These are phyloP conservation scores for Sarocladiaceae sp. DNA, from an alignment of 2,329 filamentous ascomycete species.

Conservation along the genomic window DNA sequence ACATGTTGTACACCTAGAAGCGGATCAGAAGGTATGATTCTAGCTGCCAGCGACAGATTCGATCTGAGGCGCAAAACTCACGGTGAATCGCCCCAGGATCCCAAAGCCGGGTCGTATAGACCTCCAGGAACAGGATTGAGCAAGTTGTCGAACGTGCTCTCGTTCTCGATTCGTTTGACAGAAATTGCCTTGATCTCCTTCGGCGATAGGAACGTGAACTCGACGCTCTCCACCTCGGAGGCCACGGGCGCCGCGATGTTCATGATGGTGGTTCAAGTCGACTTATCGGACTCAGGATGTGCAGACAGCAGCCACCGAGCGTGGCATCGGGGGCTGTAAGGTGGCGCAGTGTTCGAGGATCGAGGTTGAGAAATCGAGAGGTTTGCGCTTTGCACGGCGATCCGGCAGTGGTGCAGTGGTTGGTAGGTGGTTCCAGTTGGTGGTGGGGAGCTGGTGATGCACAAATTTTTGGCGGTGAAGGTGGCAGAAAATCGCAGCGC, in stretches of 20 bases:
- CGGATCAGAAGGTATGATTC: too few relatives aligned
- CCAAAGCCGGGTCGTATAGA: conserved; percentile 86
- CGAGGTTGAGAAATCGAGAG: neutral
- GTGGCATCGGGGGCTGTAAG: conserved; percentile 8
- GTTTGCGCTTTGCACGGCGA: neutral
- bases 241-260: conserved; percentile 75
- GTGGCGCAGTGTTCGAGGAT: conserved; percentile 4
- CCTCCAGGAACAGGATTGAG: conserved; percentile 85
- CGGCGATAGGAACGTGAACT: conserved; percentile 78
- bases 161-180: conserved; percentile 89
- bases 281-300: conserved; percentile 6
- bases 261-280: conserved; percentile 36
- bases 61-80: conserved; percentile 30
- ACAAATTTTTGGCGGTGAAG: conserved; percentile 40
- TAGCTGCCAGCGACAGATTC: conserved; percentile 7
- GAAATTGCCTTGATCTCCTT: conserved; percentile 84
- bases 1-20: conserved; percentile 84
- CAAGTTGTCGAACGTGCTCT: conserved; percentile 87
- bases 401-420: neutral
- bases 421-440: conserved; percentile 2
- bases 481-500: conserved; percentile 32
- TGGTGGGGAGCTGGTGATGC: conserved; percentile 11
- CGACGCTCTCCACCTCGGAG: conserved; percentile 77
- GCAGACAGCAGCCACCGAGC: conserved; percentile 4
- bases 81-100: conserved; percentile 81